A percentile compares a stretch with the other conserved stretches of the same genome.
phyloP scores from a whole-genome alignment of 2,329 filamentous ascomycete genomes.

The Aureobasidium leucospermi region DNA sequence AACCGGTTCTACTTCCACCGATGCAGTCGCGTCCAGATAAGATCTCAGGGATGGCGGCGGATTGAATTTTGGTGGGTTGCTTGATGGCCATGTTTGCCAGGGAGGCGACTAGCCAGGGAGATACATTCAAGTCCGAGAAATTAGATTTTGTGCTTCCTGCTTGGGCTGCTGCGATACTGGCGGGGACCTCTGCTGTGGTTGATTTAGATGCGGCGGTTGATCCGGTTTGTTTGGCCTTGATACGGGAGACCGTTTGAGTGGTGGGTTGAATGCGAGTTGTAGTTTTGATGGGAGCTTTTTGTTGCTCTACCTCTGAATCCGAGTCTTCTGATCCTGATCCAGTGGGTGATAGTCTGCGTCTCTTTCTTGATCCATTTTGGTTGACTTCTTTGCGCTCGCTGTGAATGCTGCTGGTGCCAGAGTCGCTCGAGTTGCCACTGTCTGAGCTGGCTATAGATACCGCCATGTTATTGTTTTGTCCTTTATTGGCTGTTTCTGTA shows the following conservation, averaged over 20 bases:
- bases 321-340: conserved; percentile 11
- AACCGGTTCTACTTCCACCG: conserved; percentile 88
- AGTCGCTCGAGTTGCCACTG: conserved; percentile 1
- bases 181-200: neutral
- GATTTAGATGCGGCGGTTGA: neutral
- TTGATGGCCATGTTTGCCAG: conserved; percentile 73
- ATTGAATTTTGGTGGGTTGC: conserved; percentile 86
- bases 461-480: neutral
- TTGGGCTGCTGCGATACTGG: conserved; percentile 23
- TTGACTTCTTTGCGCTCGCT: conserved; percentile 1
- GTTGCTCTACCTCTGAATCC: conserved; percentile 1
- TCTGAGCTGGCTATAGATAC: neutral
- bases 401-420: neutral
- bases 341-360: conserved; percentile 19
- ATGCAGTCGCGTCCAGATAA: conserved; percentile 88
- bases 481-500: neutral
- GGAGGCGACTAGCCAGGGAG: conserved; percentile 72
- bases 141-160: conserved; percentile 22
- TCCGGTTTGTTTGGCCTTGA: conserved; percentile 19
- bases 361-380: conserved; percentile 19
- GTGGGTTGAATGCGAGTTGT: conserved; percentile 9
- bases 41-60: conserved; percentile 86
- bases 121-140: conserved; percentile 26
- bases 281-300: neutral
- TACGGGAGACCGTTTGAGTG: conserved; percentile 17